phyloP scores from a whole-genome alignment of 169 alveolate species.

The Eimeria maxima region DNA sequence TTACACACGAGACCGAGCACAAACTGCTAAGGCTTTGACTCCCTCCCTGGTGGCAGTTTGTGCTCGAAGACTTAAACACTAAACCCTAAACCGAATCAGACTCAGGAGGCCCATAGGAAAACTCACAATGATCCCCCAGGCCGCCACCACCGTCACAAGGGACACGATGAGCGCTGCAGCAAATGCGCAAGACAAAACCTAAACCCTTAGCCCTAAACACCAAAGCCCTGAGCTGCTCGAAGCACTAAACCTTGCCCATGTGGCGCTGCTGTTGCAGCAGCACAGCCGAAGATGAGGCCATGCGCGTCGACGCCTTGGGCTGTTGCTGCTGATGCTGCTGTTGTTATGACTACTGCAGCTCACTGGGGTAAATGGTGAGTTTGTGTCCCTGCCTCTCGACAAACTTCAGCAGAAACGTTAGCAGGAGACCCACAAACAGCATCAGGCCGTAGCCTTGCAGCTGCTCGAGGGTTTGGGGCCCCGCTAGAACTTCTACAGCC shows the following conservation, averaged over 20 bases:
- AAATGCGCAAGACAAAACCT: background rate
- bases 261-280: background rate
- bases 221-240: background rate
- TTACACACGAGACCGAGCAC: too few relatives aligned
- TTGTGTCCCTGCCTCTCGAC: background rate
- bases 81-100: background rate
- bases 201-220: background rate
- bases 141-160: constrained; percentile 36
- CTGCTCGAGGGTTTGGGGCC: background rate
- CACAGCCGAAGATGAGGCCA: background rate
- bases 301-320: background rate
- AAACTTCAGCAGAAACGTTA: background rate
- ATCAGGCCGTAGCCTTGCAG: background rate
- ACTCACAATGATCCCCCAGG: constrained; percentile 58
- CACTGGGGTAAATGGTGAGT: background rate
- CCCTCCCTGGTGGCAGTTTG: too few relatives aligned
- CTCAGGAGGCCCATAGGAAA: background rate
- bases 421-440: background rate
- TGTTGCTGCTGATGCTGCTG: background rate
- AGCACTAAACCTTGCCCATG: background rate
- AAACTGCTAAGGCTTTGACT: too few relatives aligned
- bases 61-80: background rate
- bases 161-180: constrained; percentile 42
- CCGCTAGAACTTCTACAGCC: constrained; percentile 11
- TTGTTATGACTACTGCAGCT: background rate